phyloP scores from a whole-genome alignment of 176 grass and related monocot species.

The Oryza glumipatula region DNA sequence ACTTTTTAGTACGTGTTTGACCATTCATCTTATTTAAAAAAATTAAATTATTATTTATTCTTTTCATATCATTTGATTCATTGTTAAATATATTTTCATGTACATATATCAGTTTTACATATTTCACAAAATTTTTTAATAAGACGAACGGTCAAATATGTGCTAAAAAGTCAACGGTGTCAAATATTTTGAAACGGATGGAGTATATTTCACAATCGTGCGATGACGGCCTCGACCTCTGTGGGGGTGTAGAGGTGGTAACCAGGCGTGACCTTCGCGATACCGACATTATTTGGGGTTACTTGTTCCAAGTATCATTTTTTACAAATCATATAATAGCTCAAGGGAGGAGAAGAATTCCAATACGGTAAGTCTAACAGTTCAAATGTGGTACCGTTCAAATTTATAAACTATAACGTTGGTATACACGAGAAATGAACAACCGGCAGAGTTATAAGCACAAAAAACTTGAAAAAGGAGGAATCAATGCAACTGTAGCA shows the following conservation, averaged over 20 bases:
- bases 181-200: too few species aligned
- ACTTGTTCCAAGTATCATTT: constrained; percentile 44
- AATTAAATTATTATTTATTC: too few species aligned
- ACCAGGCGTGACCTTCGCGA: constrained; percentile 51
- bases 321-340: neutral
- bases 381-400: neutral
- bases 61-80: too few species aligned
- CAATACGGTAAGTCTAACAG: neutral
- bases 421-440: neutral
- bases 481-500: neutral
- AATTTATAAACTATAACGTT: neutral
- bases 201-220: constrained; percentile 40
- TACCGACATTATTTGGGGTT: constrained; percentile 67
- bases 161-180: too few species aligned
- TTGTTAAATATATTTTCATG: too few species aligned
- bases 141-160: too few species aligned
- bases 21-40: too few species aligned
- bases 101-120: too few species aligned
- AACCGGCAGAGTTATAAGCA: neutral
- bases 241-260: constrained; percentile 67
- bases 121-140: too few species aligned
- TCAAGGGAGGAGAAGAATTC: neutral
- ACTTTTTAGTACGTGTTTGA: too few species aligned
- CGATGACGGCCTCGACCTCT: constrained; percentile 61
- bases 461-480: neutral